These are phyloP conservation scores for Elsinoe fawcettii DNA, from an alignment of 2,329 filamentous ascomycete genomes.

Conservation along the genomic window DNA sequence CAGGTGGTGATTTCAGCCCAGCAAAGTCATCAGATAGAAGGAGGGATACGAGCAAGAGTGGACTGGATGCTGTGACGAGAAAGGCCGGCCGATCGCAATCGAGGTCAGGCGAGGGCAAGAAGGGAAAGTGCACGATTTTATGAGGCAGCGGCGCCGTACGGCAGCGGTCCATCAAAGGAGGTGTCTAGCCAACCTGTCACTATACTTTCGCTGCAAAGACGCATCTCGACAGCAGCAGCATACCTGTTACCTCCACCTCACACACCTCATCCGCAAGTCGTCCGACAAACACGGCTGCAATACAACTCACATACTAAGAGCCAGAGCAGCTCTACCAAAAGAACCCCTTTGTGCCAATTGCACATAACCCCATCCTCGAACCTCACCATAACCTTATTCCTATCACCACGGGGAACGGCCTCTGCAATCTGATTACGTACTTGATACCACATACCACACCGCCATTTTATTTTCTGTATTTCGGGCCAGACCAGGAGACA, in stretches of 20 bases:
- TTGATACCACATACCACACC: constrained; percentile 6
- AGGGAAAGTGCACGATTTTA: constrained; percentile 15
- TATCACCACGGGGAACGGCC: neutral
- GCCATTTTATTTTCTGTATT: neutral
- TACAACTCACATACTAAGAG: neutral
- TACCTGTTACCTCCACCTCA: neutral
- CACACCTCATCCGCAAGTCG: neutral
- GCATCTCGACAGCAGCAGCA: neutral
- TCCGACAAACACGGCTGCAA: neutral
- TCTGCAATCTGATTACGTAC: neutral
- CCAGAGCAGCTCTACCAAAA: neutral
- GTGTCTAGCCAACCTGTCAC: too few species aligned
- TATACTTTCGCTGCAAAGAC: neutral
- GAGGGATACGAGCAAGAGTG: constrained; percentile 14
- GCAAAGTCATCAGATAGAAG: constrained; percentile 10
- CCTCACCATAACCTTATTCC: neutral
- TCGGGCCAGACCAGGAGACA: neutral
- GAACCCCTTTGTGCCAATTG: neutral
- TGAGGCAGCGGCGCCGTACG: neutral
- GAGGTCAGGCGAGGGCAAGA: constrained; percentile 9
- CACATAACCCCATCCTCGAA: neutral
- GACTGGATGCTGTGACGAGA: constrained; percentile 5
- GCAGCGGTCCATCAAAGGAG: neutral
- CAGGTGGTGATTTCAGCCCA: constrained; percentile 6
- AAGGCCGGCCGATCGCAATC: constrained; percentile 12